A percentile compares a stretch with the other conserved stretches of the same genome.
phyloP scores from a whole-genome alignment of 306 rosid genomes.

The Chamaecrista fasciculata region DNA sequence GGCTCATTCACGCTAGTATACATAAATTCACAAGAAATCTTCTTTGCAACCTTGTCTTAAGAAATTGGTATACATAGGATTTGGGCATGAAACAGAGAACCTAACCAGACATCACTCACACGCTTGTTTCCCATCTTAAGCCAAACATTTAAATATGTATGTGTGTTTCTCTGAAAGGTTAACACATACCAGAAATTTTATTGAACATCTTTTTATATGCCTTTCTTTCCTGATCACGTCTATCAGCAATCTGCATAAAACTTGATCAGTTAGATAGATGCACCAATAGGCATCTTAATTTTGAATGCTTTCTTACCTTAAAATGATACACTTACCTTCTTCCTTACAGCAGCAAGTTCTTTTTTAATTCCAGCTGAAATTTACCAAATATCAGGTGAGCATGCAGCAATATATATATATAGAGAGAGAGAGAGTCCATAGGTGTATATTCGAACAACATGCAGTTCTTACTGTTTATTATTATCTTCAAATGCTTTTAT shows the following conservation, averaged over 20 bases:
- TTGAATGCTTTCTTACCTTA: slow-evolving; percentile 6
- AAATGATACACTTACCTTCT: slow-evolving; percentile 49
- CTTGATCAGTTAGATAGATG: not conserved
- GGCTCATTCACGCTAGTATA: too few relatives aligned
- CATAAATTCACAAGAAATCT: too few relatives aligned
- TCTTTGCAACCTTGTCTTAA: too few relatives aligned
- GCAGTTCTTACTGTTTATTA: not conserved
- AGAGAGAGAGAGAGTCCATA: not conserved
- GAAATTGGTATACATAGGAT: too few relatives aligned
- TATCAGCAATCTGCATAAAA: slow-evolving; percentile 60
- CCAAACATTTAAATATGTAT: not conserved
- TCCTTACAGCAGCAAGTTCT: slow-evolving; percentile 74
- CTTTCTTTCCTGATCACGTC: slow-evolving; percentile 69
- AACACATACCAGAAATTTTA: slow-evolving; percentile 46
- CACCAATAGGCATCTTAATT: not conserved
- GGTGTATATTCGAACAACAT: not conserved
- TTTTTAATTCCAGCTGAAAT: slow-evolving; percentile 82
- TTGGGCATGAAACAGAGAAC: too few relatives aligned
- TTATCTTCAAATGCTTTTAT: not conserved
- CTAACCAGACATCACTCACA: too few relatives aligned
- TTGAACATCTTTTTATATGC: slow-evolving; percentile 85
- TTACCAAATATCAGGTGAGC: slow-evolving; percentile 21
- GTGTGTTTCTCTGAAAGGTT: not conserved
- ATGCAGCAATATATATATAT: slow-evolving; percentile 12
- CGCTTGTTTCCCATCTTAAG: too few relatives aligned